Conservation (phyloP, 2,329 filamentous ascomycete genomes). For the Pseudogymnoascus sp. region DNA sequence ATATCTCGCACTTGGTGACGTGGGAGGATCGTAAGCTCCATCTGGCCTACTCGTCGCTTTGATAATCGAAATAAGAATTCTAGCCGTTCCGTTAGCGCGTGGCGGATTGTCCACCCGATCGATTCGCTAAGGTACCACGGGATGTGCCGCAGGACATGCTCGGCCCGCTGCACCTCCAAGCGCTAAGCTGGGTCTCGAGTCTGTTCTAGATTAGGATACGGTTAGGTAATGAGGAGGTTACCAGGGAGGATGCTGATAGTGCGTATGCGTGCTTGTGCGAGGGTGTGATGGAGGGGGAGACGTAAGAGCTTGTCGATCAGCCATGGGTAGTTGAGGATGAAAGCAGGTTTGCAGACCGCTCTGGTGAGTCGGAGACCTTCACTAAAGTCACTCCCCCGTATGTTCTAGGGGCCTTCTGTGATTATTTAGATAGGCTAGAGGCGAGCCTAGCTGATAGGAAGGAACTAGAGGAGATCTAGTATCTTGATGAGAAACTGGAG, state of each 20-base stretch:
- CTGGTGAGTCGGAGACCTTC: not conserved
- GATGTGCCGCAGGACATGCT: not conserved
- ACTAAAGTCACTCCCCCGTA: not conserved
- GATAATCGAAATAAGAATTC: not conserved
- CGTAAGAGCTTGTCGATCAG: not conserved
- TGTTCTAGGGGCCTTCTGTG: not conserved
- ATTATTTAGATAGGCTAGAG: not conserved
- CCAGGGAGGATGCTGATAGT: not conserved
- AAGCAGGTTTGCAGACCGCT: not conserved
- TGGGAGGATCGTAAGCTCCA: not conserved
- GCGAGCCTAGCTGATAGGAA: not conserved
- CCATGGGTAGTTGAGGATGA: not conserved
- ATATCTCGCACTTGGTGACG: not conserved
- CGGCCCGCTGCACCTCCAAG: not conserved
- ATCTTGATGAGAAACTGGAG: too few relatives aligned
- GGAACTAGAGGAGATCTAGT: not conserved
- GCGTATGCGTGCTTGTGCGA: not conserved
- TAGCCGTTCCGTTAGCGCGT: not conserved
- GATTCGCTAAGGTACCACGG: not conserved
- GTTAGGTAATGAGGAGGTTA: not conserved
- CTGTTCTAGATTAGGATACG: slow-evolving; percentile 2
- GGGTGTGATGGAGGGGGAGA: not conserved
- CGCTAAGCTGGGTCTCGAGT: not conserved
- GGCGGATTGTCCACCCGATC: not conserved
- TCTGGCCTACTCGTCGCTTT: not conserved